Evolutionary conservation across 495 filamentous ascomycete species (phyloP), one percentile per base, ranked within the genome.

Genomic region (Penicillium coprophilum): DNA sequence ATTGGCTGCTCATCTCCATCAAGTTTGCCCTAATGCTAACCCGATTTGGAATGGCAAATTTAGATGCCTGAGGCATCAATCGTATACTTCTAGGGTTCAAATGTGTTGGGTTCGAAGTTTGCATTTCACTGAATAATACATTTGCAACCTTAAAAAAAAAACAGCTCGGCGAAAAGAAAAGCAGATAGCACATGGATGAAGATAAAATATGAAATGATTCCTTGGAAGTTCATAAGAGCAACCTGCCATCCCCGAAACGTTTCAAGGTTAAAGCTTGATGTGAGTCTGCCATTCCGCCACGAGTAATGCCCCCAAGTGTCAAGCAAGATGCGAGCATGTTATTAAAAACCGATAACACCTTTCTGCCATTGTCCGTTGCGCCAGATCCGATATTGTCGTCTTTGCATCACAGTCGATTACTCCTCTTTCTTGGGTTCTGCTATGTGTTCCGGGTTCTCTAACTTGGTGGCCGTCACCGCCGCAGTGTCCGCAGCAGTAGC

Each of bases 321-420:
- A 40, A 65, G 60, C 45, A 53, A 41, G 53, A 71, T 65, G 53
- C 58, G 57, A 63, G 57, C 53, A 64, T 60, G 59, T 58, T 59
- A 55, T 43, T 47, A 63, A 67, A 63, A 67, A 62, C 71, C 64
- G 56, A 71, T 64, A 78, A 76, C 71, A 74, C 74, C 73, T 66
- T 66, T 64, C 67, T 70, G 67, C 72, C 68, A 60, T 69, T 65
- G 62, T 65, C 72, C 69, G 47, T 72, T 77, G 68, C 74, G 74
- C 76, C 73, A 65, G 63, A 57, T 51, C 53, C 55, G 54, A 60
- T 59, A 59, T 57, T 64, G 52, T 58, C 59, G 49, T 57, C 54
- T 62, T 47, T 46, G 51, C 45, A 50, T 36, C 24, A 50, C 24
- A 51, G 41, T 50, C 23, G 47, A 51, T 58, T 69, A 78, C 46